Evolutionary conservation across 2,329 filamentous ascomycete species (phyloP).

Genomic region (Sporothrix schenckii): DNA sequence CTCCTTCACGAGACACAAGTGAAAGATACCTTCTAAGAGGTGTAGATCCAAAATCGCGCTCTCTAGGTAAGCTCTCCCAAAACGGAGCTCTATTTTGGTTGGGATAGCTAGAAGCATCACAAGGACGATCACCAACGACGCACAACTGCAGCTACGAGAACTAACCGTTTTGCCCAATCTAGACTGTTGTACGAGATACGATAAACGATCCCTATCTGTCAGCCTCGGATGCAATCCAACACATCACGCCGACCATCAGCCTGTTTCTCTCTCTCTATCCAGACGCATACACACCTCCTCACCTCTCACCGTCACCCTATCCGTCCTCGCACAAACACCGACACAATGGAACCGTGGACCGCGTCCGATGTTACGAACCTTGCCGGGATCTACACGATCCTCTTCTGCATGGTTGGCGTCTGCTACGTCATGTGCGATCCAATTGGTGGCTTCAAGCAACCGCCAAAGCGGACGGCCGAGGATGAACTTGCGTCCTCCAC

Average conservation of each 20-base stretch:
- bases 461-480: constrained; percentile 7
- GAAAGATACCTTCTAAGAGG: neutral
- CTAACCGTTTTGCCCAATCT: neutral
- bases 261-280: neutral
- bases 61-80: neutral
- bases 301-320: neutral
- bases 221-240: neutral
- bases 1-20: neutral
- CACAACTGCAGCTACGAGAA: neutral
- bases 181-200: neutral
- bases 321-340: neutral
- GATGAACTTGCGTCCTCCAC: neutral
- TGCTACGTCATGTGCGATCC: constrained; percentile 35
- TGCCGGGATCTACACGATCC: constrained; percentile 32
- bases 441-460: constrained; percentile 30
- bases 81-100: neutral
- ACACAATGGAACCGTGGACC: constrained; percentile 28
- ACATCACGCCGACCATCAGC: neutral
- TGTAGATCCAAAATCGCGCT: neutral
- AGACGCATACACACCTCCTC: neutral
- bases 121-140: neutral
- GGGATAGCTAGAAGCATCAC: neutral
- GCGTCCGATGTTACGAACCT: constrained; percentile 30
- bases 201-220: neutral
- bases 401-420: constrained; percentile 33